Evolutionary conservation across 108 stramenopile species (phyloP), one percentile per base, ranked within the genome.

Genomic region (Pseudonitzschia pungens): DNA sequence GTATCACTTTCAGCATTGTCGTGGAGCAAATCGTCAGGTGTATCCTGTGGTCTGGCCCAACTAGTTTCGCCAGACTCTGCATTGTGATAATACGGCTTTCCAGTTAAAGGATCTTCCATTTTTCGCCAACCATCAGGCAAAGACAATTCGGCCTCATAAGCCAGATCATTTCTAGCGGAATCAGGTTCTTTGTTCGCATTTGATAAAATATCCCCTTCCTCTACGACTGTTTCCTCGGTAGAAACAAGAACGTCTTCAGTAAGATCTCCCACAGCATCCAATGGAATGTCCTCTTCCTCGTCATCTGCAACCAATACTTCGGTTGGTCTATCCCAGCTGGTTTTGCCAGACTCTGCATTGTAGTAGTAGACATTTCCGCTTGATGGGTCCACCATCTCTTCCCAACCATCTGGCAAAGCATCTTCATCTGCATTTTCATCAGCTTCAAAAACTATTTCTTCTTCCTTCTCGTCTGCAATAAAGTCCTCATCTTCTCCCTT

Each of bases 111-210:
- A 40, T 78, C 65, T 42, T 36, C 52, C 29, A 65, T 56, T 66
- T 83, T 83, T 1, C 54, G 54, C 92, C 92, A 93, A 20, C 77
- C 87, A n/a, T 72, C 77, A 51, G 81, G 78, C n/a, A 87, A 27
- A 36, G 71, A 42, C 27, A 77, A 50, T 31, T 51, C 55, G 18
- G 15, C 53, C 48, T 71, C 69, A 28, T 55, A 64, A 22, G 44
- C 20, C 29, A 11, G 14, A 18, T 29, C 59, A 4, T 60, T 28
- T 14, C 5, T 18, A n/a, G 5, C 29, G 7, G 2, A 24, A 16
- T 62, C 50, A 0, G 70, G 63, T n/a, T 74, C 41, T 28, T 67
- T 33, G 40, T 5, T 60, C 14, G 55, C 45, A 3, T 27, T 58
- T 18, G 36, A 18, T 1, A 28, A 36, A 18, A 21, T 60, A 15